phyloP scores from a whole-genome alignment of 2,329 filamentous ascomycete genomes.

The Paracorniculantispora psalliotae region DNA sequence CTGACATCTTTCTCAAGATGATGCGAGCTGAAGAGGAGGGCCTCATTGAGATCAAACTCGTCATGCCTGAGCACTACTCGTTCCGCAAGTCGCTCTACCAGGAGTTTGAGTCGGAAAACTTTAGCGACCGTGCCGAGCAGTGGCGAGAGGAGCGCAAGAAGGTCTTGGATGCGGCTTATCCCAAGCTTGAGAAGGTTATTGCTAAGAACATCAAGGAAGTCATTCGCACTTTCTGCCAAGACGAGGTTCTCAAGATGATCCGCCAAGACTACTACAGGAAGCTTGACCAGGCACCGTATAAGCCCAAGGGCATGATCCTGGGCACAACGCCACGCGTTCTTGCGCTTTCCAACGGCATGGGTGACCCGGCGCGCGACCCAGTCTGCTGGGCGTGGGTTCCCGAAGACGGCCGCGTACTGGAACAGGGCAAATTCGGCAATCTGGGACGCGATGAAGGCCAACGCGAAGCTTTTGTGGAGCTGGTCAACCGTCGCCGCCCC shows the following conservation, averaged over 20 bases:
- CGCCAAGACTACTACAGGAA: conserved; percentile 85
- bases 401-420: conserved; percentile 82
- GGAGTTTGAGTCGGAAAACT: conserved; percentile 91
- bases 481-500: conserved; percentile 74
- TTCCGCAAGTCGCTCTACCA: conserved; percentile 73
- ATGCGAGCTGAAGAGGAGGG: conserved; percentile 94
- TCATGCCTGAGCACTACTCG: conserved; percentile 67
- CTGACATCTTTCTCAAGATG: conserved; percentile 94
- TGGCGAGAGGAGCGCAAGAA: conserved; percentile 90
- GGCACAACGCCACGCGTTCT: conserved; percentile 86
- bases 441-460: conserved; percentile 65
- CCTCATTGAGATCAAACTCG: conserved; percentile 77
- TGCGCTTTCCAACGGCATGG: conserved; percentile 79
- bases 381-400: conserved; percentile 90
- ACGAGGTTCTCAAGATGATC: conserved; percentile 80
- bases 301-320: conserved; percentile 85
- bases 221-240: conserved; percentile 88
- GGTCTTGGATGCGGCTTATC: conserved; percentile 74
- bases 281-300: conserved; percentile 92
- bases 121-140: conserved; percentile 87
- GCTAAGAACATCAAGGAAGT: conserved; percentile 92
- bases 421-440: conserved; percentile 83
- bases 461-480: conserved; percentile 66
- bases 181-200: conserved; percentile 77
- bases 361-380: conserved; percentile 67